phyloP scores from a whole-genome alignment of 2,329 filamentous ascomycete genomes.

The Amauroascus verrucosus region DNA sequence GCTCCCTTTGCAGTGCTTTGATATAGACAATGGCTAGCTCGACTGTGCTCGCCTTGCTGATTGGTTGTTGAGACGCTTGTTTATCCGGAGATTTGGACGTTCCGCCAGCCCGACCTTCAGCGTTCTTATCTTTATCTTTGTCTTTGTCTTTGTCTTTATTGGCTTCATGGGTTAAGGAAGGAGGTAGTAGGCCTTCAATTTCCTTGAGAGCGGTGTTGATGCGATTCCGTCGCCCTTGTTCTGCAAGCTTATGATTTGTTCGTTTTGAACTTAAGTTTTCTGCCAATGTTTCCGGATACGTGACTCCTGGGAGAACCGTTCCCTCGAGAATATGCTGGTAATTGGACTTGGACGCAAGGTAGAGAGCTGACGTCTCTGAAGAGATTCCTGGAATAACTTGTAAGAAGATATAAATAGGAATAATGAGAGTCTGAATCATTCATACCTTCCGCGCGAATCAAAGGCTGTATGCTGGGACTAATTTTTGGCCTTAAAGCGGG shows the following conservation, averaged over 20 bases:
- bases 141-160: constrained; percentile 25
- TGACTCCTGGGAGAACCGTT: constrained; percentile 77
- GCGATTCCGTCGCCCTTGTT: constrained; percentile 87
- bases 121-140: constrained; percentile 26
- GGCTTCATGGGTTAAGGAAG: constrained; percentile 37
- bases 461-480: constrained; percentile 85
- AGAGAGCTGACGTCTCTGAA: constrained; percentile 54
- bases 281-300: constrained; percentile 80
- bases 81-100: constrained; percentile 40
- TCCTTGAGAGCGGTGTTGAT: constrained; percentile 91
- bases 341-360: constrained; percentile 90
- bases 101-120: constrained; percentile 32
- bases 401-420: not conserved
- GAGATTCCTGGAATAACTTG: constrained; percentile 33
- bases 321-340: constrained; percentile 96
- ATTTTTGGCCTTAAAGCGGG: constrained; percentile 81
- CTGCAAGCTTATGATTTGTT: constrained; percentile 94
- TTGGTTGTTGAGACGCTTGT: constrained; percentile 48
- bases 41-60: constrained; percentile 94
- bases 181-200: constrained; percentile 76
- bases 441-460: constrained; percentile 62
- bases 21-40: constrained; percentile 95
- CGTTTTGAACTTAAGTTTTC: constrained; percentile 93
- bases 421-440: constrained; percentile 14
- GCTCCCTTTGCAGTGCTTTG: constrained; percentile 66